Evolutionary conservation across 1,284 basidiomycete genomes (phyloP).

Genomic region (Austroboletus rostrupii): DNA sequence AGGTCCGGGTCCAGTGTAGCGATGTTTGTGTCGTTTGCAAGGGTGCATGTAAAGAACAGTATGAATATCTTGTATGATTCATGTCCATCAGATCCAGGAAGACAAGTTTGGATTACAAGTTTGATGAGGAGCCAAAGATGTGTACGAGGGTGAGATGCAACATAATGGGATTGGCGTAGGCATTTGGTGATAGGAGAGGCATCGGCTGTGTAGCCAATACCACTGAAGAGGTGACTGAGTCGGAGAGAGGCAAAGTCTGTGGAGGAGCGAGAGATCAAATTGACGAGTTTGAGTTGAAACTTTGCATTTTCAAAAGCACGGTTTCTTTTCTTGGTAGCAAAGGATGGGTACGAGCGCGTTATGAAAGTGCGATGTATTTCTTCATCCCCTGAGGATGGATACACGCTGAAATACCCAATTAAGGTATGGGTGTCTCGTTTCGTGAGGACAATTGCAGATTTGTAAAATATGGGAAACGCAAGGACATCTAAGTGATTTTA

Average conservation of each 20-base stretch:
- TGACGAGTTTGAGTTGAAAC: background rate
- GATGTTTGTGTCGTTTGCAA: too few species aligned
- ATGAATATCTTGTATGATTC: too few species aligned
- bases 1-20: too few species aligned
- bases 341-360: background rate
- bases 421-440: background rate
- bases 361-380: slow-evolving; percentile 6
- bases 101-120: too few species aligned
- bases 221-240: background rate
- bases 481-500: background rate
- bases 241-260: background rate
- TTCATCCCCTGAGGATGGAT: background rate
- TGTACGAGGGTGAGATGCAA: too few species aligned
- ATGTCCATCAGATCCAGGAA: too few species aligned
- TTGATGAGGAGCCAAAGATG: too few species aligned
- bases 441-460: background rate
- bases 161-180: background rate
- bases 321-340: background rate
- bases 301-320: background rate
- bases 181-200: background rate
- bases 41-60: too few species aligned
- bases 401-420: background rate
- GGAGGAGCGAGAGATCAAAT: background rate
- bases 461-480: background rate
- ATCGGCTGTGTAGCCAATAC: background rate